Evolutionary conservation across 78 protist species (phyloP).

Genomic region (Dictyostelium firmibasis): DNA sequence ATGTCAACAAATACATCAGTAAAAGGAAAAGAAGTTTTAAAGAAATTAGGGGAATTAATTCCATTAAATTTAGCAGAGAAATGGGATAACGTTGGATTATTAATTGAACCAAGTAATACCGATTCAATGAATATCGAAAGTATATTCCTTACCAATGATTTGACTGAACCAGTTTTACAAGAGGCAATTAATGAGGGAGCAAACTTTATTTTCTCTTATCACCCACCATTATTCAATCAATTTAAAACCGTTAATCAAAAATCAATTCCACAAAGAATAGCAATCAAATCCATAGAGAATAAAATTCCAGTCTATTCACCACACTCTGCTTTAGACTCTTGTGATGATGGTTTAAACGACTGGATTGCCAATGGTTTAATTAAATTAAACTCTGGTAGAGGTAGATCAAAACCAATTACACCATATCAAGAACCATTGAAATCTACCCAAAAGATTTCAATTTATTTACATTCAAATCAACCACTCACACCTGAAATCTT

Average conservation of each 20-base stretch:
- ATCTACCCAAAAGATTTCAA: background rate
- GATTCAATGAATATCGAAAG: background rate
- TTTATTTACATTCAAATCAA: background rate
- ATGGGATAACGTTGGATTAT: constrained; percentile 91
- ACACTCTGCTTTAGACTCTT: constrained; percentile 81
- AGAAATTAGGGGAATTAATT: background rate
- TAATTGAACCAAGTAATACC: constrained; percentile 59
- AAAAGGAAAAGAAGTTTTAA: constrained; percentile 15
- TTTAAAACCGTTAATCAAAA: constrained; percentile 68
- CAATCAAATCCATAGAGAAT: constrained; percentile 66
- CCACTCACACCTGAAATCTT: background rate
- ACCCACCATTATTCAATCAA: constrained; percentile 81
- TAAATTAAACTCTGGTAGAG: constrained; percentile 1
- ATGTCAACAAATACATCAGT: background rate
- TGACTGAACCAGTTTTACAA: constrained; percentile 80
- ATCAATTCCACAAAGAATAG: constrained; percentile 63
- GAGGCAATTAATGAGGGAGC: constrained; percentile 66
- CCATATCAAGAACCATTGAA: background rate
- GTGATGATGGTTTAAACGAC: constrained; percentile 84
- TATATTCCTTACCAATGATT: constrained; percentile 82
- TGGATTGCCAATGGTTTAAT: constrained; percentile 64
- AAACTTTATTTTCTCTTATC: constrained; percentile 76
- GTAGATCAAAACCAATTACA: background rate
- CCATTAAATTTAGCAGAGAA: constrained; percentile 72
- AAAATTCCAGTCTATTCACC: constrained; percentile 83